These are phyloP conservation scores for Trichophyton schoenleinii DNA, from an alignment of 2,329 filamentous ascomycete species.

Conservation along the genomic window DNA sequence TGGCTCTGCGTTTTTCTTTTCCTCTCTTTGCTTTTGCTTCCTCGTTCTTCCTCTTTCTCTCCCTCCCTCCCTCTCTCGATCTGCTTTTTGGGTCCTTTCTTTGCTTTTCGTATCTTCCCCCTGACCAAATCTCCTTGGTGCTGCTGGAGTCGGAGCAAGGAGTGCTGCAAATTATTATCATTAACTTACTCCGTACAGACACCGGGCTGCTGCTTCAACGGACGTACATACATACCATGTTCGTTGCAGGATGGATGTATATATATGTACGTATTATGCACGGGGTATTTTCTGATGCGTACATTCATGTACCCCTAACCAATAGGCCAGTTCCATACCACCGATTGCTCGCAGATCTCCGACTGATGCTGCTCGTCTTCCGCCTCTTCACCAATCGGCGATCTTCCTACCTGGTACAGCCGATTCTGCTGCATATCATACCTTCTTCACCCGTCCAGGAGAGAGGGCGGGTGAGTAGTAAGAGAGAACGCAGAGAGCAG, in stretches of 20 bases:
- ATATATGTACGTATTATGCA: background rate
- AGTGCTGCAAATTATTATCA: background rate
- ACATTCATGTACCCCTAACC: background rate
- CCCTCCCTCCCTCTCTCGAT: too few relatives aligned
- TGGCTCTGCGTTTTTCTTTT: background rate
- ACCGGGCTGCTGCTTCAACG: background rate
- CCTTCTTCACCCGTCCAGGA: too few relatives aligned
- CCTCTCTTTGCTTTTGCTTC: background rate
- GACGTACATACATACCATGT: background rate
- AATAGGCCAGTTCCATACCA: background rate
- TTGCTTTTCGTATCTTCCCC: background rate
- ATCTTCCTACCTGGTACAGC: background rate
- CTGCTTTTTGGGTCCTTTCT: background rate
- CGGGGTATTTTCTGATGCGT: background rate
- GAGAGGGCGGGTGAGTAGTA: too few relatives aligned
- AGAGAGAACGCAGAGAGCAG: background rate
- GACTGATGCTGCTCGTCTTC: background rate
- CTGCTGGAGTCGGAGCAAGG: too few relatives aligned
- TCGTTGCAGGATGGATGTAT: background rate
- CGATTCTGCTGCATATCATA: background rate
- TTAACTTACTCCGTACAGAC: background rate
- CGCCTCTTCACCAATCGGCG: conserved; percentile 2
- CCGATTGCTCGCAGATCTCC: background rate
- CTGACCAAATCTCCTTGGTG: background rate
- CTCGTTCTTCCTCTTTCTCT: background rate